phyloP scores from a whole-genome alignment of 441 rosid genomes.

The Dalechampia spathulata region DNA sequence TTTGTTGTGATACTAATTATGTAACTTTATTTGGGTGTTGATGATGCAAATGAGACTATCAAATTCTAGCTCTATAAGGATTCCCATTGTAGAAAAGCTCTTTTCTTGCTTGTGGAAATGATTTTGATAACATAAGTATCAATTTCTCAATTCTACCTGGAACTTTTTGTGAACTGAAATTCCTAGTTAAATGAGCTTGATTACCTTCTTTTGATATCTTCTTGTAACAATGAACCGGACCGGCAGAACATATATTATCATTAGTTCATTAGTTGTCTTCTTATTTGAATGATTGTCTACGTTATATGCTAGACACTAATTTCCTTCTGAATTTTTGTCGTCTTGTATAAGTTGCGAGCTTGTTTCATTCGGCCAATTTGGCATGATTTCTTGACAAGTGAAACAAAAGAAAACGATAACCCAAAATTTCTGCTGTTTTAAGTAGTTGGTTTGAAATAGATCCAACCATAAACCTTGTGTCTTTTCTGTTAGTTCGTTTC shows the following conservation, averaged over 20 bases:
- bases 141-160: too few relatives aligned
- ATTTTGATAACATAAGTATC: background rate
- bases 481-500: background rate
- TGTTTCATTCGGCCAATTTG: background rate
- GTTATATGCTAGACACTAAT: background rate
- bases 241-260: background rate
- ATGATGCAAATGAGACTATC: background rate
- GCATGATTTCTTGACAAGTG: background rate
- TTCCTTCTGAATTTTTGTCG: background rate
- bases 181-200: background rate
- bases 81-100: background rate
- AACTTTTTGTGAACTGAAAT: too few relatives aligned
- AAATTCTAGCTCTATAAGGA: background rate
- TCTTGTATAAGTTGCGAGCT: background rate
- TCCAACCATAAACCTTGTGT: background rate
- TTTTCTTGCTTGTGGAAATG: background rate
- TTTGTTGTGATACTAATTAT: background rate
- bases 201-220: background rate
- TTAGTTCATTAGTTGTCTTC: background rate
- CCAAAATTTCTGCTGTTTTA: background rate
- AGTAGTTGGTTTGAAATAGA: background rate
- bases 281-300: background rate
- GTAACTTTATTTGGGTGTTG: background rate
- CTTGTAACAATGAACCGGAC: background rate
- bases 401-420: conserved; percentile 10